Conservation (phyloP, 495 filamentous ascomycete species). For the Penicilliopsis zonata region DNA sequence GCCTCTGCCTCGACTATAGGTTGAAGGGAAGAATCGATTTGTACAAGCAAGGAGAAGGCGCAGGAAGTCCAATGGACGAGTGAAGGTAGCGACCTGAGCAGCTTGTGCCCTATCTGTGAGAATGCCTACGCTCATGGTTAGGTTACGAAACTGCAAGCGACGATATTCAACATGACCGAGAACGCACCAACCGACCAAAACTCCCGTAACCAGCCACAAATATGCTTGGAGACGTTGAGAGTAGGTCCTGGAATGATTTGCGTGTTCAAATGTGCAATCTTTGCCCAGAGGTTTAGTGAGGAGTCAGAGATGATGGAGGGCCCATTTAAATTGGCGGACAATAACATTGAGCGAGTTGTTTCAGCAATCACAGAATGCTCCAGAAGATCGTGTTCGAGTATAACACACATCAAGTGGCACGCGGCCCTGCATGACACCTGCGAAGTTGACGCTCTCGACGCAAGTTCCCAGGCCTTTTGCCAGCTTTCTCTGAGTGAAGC, state of each 20-base stretch:
- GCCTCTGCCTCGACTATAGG: constrained; percentile 11
- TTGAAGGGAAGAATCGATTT: constrained; percentile 18
- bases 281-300: constrained; percentile 60
- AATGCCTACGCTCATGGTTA: constrained; percentile 17
- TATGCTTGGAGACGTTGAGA: constrained; percentile 50
- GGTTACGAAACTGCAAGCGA: neutral
- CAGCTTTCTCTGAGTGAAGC: constrained; percentile 35
- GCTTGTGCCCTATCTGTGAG: constrained; percentile 26
- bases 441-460: constrained; percentile 57
- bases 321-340: constrained; percentile 66
- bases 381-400: constrained; percentile 52
- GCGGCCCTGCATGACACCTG: constrained; percentile 64
- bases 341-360: constrained; percentile 54
- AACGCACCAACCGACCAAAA: constrained; percentile 65
- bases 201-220: constrained; percentile 68
- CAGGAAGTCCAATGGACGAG: constrained; percentile 26
- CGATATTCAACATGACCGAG: neutral
- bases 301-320: constrained; percentile 72
- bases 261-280: constrained; percentile 40
- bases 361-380: constrained; percentile 49
- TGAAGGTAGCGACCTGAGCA: constrained; percentile 27
- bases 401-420: constrained; percentile 57
- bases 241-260: constrained; percentile 48
- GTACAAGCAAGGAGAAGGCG: constrained; percentile 28
- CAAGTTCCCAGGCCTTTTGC: constrained; percentile 65